Conservation (phyloP, 345 rosid species). For the Euclidium syriacum region DNA sequence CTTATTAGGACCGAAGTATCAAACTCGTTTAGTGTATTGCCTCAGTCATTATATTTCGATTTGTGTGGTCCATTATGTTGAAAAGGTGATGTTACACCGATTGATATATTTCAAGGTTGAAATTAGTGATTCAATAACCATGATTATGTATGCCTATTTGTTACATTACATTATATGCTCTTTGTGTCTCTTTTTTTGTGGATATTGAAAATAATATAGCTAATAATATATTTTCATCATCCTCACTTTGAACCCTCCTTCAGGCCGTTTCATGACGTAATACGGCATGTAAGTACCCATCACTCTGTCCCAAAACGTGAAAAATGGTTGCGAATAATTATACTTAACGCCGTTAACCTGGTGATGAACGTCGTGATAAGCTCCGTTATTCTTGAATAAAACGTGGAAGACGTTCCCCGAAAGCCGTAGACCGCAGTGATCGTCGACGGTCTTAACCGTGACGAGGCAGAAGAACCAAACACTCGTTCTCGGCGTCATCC, state of each 20-base stretch:
- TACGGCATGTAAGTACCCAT: slow-evolving; percentile 68
- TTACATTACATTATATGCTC: too few species aligned
- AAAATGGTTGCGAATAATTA: slow-evolving; percentile 80
- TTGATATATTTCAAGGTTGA: too few species aligned
- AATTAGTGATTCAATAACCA: too few species aligned
- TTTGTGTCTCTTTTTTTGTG: too few species aligned
- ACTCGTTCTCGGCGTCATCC: slow-evolving; percentile 69
- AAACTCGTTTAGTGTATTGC: too few species aligned
- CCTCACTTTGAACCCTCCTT: slow-evolving; percentile 71
- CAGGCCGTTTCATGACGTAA: slow-evolving; percentile 44
- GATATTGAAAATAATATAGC: too few species aligned
- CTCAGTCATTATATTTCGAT: too few species aligned
- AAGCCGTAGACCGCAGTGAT: slow-evolving; percentile 68
- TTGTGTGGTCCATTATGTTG: too few species aligned
- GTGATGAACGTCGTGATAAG: slow-evolving; percentile 71
- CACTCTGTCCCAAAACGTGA: slow-evolving; percentile 66
- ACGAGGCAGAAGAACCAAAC: slow-evolving; percentile 65
- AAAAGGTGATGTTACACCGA: too few species aligned
- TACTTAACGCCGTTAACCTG: slow-evolving; percentile 63
- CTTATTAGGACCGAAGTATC: too few species aligned
- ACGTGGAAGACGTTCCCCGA: slow-evolving; percentile 66
- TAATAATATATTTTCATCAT: too few species aligned
- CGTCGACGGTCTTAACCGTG: slow-evolving; percentile 59
- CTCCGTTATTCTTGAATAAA: slow-evolving; percentile 54
- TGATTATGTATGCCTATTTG: too few species aligned